These are phyloP conservation scores for Yarrowia sp. DNA, from an alignment of 805 yeast species.

Conservation along the genomic window DNA sequence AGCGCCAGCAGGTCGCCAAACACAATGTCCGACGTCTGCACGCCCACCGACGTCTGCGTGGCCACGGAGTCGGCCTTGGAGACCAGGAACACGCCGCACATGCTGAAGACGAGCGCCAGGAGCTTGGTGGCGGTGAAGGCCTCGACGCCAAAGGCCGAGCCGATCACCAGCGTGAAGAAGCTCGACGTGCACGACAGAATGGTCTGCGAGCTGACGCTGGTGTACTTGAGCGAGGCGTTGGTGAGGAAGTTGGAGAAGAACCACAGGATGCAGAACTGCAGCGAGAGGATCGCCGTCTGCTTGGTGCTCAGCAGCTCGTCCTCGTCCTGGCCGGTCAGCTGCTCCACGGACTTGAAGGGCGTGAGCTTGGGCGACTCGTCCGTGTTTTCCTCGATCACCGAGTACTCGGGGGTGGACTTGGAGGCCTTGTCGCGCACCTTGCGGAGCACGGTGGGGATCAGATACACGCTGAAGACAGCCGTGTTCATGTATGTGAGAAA, in stretches of 20 bases:
- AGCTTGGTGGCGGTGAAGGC: constrained; percentile 61
- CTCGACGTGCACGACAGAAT: constrained; percentile 89
- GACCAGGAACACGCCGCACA: constrained; percentile 76
- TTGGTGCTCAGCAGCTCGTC: constrained; percentile 34
- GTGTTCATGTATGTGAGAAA: constrained; percentile 91
- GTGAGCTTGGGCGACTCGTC: constrained; percentile 26
- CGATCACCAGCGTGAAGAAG: constrained; percentile 84
- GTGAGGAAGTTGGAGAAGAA: constrained; percentile 84
- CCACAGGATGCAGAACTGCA: constrained; percentile 87
- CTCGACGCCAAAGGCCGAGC: constrained; percentile 71
- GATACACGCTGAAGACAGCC: constrained; percentile 73
- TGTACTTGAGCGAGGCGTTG: constrained; percentile 81
- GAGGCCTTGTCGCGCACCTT: background rate
- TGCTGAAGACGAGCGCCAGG: constrained; percentile 65
- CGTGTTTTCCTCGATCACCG: background rate
- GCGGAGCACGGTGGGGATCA: constrained; percentile 39
- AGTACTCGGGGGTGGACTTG: constrained; percentile 22
- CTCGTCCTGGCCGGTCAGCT: constrained; percentile 24
- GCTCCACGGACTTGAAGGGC: constrained; percentile 11
- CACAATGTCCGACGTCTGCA: constrained; percentile 37
- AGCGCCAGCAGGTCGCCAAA: constrained; percentile 80
- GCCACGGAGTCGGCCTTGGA: constrained; percentile 50
- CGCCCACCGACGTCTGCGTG: constrained; percentile 7
- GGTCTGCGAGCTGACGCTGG: constrained; percentile 92
- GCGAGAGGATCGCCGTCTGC: constrained; percentile 72